These are phyloP conservation scores for Lachnellula arida DNA, from an alignment of 2,329 filamentous ascomycete genomes.

Conservation along the genomic window DNA sequence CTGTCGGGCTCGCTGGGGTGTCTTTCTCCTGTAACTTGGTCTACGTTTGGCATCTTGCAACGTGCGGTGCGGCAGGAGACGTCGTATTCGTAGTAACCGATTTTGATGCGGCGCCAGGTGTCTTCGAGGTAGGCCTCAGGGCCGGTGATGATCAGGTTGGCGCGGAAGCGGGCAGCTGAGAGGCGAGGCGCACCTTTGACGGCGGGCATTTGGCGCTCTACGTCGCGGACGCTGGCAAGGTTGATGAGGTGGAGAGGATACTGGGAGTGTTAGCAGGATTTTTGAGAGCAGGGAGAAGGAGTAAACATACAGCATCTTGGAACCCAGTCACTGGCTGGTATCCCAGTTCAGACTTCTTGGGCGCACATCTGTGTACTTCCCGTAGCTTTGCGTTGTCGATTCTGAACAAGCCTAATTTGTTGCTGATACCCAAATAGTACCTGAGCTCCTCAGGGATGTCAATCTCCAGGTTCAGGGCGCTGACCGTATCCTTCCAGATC, in stretches of 20 bases:
- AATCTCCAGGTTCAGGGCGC: constrained; percentile 51
- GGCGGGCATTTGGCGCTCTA: constrained; percentile 52
- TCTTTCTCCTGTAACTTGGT: constrained; percentile 41
- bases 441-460: constrained; percentile 59
- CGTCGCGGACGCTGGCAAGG: constrained; percentile 56
- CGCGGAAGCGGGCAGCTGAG: constrained; percentile 60
- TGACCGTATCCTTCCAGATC: constrained; percentile 58
- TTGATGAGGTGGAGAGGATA: constrained; percentile 68
- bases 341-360: constrained; percentile 51
- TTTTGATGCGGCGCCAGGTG: constrained; percentile 58
- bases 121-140: constrained; percentile 64
- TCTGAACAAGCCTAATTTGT: constrained; percentile 63
- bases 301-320: constrained; percentile 58
- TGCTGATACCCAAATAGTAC: constrained; percentile 62
- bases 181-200: constrained; percentile 46
- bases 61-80: constrained; percentile 62
- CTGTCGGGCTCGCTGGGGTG: constrained; percentile 49
- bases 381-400: constrained; percentile 54
- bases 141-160: constrained; percentile 67
- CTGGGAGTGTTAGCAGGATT: constrained; percentile 34
- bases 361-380: constrained; percentile 57
- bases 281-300: background rate
- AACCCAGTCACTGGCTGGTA: constrained; percentile 64
- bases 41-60: constrained; percentile 68
- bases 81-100: constrained; percentile 49